Evolutionary conservation across 306 rosid species (phyloP).

Genomic region (Neltuma alba): DNA sequence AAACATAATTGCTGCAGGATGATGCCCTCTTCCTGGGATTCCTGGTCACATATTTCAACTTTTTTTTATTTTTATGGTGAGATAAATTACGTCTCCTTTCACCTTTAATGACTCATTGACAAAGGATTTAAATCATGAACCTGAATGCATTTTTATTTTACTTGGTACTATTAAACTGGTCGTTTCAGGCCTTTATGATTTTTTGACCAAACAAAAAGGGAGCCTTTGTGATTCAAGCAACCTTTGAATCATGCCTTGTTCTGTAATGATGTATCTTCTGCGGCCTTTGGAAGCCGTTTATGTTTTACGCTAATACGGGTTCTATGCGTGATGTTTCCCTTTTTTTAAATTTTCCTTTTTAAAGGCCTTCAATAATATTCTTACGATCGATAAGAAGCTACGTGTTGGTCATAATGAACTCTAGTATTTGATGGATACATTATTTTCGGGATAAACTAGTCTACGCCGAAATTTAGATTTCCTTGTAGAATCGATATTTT

Average conservation of each 20-base stretch:
- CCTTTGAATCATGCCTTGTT: constrained; percentile 22
- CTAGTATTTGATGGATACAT: too few relatives aligned
- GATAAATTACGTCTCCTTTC: constrained; percentile 30
- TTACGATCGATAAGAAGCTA: too few relatives aligned
- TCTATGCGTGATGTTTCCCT: too few relatives aligned
- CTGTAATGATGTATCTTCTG: neutral
- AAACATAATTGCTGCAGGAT: constrained; percentile 47
- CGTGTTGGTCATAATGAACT: too few relatives aligned
- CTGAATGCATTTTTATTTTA: constrained; percentile 15
- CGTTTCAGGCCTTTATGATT: neutral
- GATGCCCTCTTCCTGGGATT: constrained; percentile 45
- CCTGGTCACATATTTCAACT: constrained; percentile 26
- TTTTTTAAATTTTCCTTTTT: too few relatives aligned
- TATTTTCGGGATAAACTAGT: too few relatives aligned
- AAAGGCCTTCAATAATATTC: too few relatives aligned
- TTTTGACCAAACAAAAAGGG: too few relatives aligned
- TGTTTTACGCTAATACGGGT: neutral
- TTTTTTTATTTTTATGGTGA: constrained; percentile 39
- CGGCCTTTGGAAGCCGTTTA: neutral
- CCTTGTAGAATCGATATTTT: too few relatives aligned
- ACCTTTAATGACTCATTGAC: constrained; percentile 20
- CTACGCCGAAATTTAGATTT: too few relatives aligned
- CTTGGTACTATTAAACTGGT: neutral
- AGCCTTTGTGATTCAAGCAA: neutral
- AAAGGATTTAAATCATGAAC: neutral